Evolutionary conservation across 2,329 filamentous ascomycete species (phyloP).

Genomic region (Penicillium sp.): DNA sequence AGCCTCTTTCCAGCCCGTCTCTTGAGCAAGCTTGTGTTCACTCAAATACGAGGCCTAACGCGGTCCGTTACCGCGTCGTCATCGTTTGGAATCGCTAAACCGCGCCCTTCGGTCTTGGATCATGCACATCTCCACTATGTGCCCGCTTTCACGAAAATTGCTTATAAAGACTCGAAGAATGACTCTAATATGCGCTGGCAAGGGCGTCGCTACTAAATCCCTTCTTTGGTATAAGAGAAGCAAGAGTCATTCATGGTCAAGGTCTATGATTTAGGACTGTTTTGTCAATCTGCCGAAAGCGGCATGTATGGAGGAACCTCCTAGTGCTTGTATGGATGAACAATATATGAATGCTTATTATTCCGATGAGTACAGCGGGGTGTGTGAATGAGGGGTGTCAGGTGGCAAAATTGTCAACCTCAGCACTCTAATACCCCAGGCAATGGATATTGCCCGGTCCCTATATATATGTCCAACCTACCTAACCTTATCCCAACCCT

Average conservation of each 20-base stretch:
- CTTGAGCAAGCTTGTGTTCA: not conserved
- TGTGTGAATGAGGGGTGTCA: too few species aligned
- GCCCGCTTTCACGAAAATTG: constrained; percentile 7
- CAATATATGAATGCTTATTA: not conserved
- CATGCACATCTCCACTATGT: constrained; percentile 9
- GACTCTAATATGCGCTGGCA: not conserved
- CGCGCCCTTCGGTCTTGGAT: constrained; percentile 19
- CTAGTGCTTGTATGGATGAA: not conserved
- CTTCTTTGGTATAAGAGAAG: not conserved
- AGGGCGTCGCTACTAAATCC: constrained; percentile 10
- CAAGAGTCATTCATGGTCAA: not conserved
- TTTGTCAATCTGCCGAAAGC: not conserved
- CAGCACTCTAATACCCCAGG: not conserved
- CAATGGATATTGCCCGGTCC: too few species aligned
- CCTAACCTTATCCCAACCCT: not conserved
- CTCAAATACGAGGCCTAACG: not conserved
- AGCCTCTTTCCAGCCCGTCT: not conserved
- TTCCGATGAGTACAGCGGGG: not conserved
- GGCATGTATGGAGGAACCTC: not conserved
- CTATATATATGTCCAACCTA: not conserved
- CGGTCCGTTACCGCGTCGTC: not conserved
- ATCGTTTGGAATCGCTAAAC: constrained; percentile 3
- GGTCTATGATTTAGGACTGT: not conserved
- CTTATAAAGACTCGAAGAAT: not conserved
- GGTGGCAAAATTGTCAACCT: not conserved